Conservation (phyloP, 2,329 filamentous ascomycete genomes). For the Clarireedia hainanense region DNA sequence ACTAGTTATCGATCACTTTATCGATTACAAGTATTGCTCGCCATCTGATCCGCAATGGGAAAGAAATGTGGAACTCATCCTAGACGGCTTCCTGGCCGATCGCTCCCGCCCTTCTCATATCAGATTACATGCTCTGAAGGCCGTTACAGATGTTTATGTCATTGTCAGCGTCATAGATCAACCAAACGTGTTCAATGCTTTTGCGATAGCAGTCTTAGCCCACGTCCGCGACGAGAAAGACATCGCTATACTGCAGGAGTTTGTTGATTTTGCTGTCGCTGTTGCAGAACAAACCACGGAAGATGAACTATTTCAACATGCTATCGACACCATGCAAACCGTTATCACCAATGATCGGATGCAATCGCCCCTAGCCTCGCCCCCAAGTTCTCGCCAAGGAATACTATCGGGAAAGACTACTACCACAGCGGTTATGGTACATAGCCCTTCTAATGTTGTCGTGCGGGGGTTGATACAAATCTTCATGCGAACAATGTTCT, state of each 20-base stretch:
- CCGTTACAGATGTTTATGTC: conserved; percentile 43
- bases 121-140: conserved; percentile 53
- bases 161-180: conserved; percentile 44
- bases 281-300: conserved; percentile 52
- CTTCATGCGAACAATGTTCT: conserved; percentile 66
- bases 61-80: conserved; percentile 50
- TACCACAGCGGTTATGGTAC: conserved; percentile 12
- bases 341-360: conserved; percentile 42
- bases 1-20: conserved; percentile 59
- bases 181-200: conserved; percentile 46
- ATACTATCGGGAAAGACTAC: conserved; percentile 16
- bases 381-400: conserved; percentile 22
- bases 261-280: conserved; percentile 56
- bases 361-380: conserved; percentile 33
- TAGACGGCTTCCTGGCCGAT: conserved; percentile 58
- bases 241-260: conserved; percentile 53
- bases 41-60: conserved; percentile 65
- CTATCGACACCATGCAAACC: conserved; percentile 44
- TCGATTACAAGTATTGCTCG: conserved; percentile 61
- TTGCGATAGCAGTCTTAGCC: conserved; percentile 54
- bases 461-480: conserved; percentile 64
- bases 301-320: conserved; percentile 49
- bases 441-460: conserved; percentile 61
- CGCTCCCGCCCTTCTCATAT: conserved; percentile 51
- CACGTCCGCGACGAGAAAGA: conserved; percentile 57